These are phyloP conservation scores for Neurospora sublineolata DNA, from an alignment of 495 filamentous ascomycete genomes.

Conservation along the genomic window DNA sequence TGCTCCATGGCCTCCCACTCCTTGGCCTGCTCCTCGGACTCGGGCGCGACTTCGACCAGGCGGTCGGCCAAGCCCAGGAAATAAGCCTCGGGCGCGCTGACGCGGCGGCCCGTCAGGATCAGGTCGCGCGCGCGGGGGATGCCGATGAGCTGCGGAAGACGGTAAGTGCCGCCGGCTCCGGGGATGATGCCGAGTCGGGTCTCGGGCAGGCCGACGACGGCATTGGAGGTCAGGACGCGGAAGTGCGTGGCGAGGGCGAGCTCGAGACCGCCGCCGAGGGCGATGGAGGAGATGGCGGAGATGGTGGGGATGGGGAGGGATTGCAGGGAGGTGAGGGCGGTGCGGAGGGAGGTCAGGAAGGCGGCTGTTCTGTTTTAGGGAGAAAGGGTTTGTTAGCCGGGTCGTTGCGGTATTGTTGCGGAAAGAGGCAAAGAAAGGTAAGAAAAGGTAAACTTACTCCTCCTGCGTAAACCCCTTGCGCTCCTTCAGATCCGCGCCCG, in stretches of 20 bases:
- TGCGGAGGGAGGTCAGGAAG: slow-evolving; percentile 67
- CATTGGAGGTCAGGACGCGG: slow-evolving; percentile 65
- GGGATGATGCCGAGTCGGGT: slow-evolving; percentile 88
- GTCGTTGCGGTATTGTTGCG: no score
- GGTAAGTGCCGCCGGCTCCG: slow-evolving; percentile 84
- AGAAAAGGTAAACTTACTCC: slow-evolving; percentile 35
- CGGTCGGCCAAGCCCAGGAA: slow-evolving; percentile 76
- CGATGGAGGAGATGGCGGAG: slow-evolving; percentile 64
- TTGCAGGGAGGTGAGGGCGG: slow-evolving; percentile 55
- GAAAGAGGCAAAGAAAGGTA: no score
- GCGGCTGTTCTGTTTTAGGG: slow-evolving; percentile 44
- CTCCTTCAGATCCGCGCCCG: slow-evolving; percentile 91
- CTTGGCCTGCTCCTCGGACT: slow-evolving; percentile 38
- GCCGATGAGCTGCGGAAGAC: slow-evolving; percentile 69
- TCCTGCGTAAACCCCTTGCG: slow-evolving; percentile 57
- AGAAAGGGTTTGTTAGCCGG: not conserved
- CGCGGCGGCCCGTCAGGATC: slow-evolving; percentile 72
- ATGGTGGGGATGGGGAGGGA: slow-evolving; percentile 78
- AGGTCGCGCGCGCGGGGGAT: slow-evolving; percentile 64
- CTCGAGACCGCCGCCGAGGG: slow-evolving; percentile 87
- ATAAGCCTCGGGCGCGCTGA: slow-evolving; percentile 69
- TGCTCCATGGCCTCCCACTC: slow-evolving; percentile 26
- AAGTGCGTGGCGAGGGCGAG: slow-evolving; percentile 77
- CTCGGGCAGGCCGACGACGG: slow-evolving; percentile 74
- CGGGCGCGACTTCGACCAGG: slow-evolving; percentile 58